Percentiles rank a stretch among this genome's conserved stretches.
These are phyloP conservation scores for Penicillium hordei DNA, from an alignment of 2,329 filamentous ascomycete species.

Conservation along the genomic window DNA sequence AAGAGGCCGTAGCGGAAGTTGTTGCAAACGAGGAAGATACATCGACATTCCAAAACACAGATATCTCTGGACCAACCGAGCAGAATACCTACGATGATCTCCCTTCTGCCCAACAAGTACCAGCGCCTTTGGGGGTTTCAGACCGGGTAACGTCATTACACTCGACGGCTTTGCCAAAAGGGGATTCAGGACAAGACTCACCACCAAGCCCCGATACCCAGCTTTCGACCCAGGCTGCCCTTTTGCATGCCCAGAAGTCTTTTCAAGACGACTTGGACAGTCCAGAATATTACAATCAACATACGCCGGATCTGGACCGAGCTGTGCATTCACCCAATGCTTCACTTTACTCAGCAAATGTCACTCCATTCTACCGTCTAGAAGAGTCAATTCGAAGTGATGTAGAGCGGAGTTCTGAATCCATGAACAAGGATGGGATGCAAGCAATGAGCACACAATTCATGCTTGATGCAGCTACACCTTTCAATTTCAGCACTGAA, in stretches of 20 bases:
- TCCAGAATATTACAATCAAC: constrained; percentile 19
- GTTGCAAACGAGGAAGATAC: constrained; percentile 1
- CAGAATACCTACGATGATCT: constrained; percentile 31
- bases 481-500: constrained; percentile 39
- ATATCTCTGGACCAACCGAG: constrained; percentile 13
- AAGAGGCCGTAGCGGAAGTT: constrained; percentile 1
- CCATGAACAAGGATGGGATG: constrained; percentile 14
- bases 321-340: constrained; percentile 15
- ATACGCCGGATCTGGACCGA: constrained; percentile 14
- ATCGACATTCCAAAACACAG: constrained; percentile 6
- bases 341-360: constrained; percentile 23
- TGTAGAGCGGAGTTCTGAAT: constrained; percentile 1
- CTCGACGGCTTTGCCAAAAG: constrained; percentile 38
- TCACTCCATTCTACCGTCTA: constrained; percentile 34
- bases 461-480: constrained; percentile 43
- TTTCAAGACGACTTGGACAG: constrained; percentile 42
- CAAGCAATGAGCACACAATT: constrained; percentile 42
- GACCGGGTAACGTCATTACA: constrained; percentile 40
- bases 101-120: constrained; percentile 41
- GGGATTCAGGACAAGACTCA: constrained; percentile 18
- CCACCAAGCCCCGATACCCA: constrained; percentile 33
- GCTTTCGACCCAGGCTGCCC: constrained; percentile 43
- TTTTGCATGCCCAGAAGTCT: constrained; percentile 40
- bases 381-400: constrained; percentile 12
- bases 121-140: constrained; percentile 28